Evolutionary conservation across 257 asterid genomes (phyloP).

Genomic region (Echites panduratus): DNA sequence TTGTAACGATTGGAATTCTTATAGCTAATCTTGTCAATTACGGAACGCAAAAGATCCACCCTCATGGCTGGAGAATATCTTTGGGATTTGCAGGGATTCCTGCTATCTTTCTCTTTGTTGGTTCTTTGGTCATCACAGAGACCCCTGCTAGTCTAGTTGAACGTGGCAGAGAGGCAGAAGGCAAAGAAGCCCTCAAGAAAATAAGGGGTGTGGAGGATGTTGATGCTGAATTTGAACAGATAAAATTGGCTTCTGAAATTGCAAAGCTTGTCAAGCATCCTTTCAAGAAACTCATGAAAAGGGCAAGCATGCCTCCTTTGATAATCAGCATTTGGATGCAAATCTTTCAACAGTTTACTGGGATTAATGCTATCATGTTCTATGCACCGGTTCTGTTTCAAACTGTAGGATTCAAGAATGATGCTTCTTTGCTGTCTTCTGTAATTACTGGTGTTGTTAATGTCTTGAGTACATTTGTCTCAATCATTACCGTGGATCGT

Average conservation of each 20-base stretch:
- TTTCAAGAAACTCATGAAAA: slow-evolving; percentile 27
- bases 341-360: slow-evolving; percentile 68
- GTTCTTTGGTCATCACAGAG: slow-evolving; percentile 26
- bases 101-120: slow-evolving; percentile 19
- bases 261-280: slow-evolving; percentile 36
- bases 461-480: slow-evolving; percentile 48
- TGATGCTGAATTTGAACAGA: slow-evolving; percentile 1
- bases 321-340: slow-evolving; percentile 31
- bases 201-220: slow-evolving; percentile 31
- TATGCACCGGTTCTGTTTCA: slow-evolving; percentile 70
- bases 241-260: slow-evolving; percentile 15
- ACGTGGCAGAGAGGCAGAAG: slow-evolving; percentile 24
- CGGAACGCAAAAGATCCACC: slow-evolving; percentile 18
- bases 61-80: slow-evolving; percentile 34
- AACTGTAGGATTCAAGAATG: slow-evolving; percentile 48
- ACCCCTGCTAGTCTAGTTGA: slow-evolving; percentile 33
- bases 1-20: slow-evolving; percentile 68
- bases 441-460: slow-evolving; percentile 57
- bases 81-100: slow-evolving; percentile 34
- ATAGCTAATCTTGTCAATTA: slow-evolving; percentile 46
- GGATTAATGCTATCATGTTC: slow-evolving; percentile 75
- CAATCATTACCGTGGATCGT: slow-evolving; percentile 46
- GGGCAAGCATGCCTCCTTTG: slow-evolving; percentile 28
- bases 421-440: slow-evolving; percentile 43
- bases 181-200: slow-evolving; percentile 12